Evolutionary conservation across 352 stramenopile species (phyloP).

Genomic region (Thraustochytrium sp.): DNA sequence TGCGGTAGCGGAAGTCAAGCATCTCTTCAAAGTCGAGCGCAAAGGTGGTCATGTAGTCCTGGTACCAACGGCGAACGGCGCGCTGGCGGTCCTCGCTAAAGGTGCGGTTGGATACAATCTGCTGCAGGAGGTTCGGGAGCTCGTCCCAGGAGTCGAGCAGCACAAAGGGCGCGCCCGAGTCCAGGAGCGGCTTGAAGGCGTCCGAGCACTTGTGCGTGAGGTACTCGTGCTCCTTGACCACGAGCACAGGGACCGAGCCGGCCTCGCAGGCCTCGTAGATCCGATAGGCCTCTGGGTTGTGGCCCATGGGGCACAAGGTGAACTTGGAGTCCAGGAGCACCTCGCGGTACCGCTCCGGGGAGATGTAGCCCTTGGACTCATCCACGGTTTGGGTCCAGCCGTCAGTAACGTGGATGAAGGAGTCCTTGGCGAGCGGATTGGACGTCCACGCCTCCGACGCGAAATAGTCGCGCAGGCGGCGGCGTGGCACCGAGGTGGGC

Average conservation of each 20-base stretch:
- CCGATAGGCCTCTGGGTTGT: slow-evolving; percentile 57
- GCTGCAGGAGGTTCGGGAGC: slow-evolving; percentile 46
- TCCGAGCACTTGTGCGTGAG: slow-evolving; percentile 48
- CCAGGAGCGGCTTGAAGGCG: slow-evolving; percentile 47
- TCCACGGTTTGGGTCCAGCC: slow-evolving; percentile 39
- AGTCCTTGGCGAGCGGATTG: not conserved
- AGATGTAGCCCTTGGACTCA: slow-evolving; percentile 40
- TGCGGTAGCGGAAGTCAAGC: slow-evolving; percentile 17
- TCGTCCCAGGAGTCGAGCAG: slow-evolving; percentile 52
- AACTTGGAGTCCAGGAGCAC: slow-evolving; percentile 52
- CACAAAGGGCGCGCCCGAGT: slow-evolving; percentile 47
- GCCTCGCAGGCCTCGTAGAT: slow-evolving; percentile 54
- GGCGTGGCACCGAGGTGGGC: slow-evolving; percentile 12
- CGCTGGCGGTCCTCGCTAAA: slow-evolving; percentile 48
- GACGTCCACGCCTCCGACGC: slow-evolving; percentile 2
- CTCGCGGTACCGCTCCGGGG: slow-evolving; percentile 47
- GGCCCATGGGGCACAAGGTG: slow-evolving; percentile 52
- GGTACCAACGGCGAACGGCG: slow-evolving; percentile 50
- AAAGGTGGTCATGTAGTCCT: slow-evolving; percentile 45
- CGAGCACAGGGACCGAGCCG: slow-evolving; percentile 53
- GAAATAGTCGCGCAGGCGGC: slow-evolving; percentile 21
- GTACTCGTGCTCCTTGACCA: slow-evolving; percentile 41
- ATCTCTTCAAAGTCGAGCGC: slow-evolving; percentile 49
- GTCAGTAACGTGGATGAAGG: slow-evolving; percentile 40
- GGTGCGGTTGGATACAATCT: slow-evolving; percentile 40